phyloP scores from a whole-genome alignment of 2,329 filamentous ascomycete genomes.

The Rutstroemia sp. region DNA sequence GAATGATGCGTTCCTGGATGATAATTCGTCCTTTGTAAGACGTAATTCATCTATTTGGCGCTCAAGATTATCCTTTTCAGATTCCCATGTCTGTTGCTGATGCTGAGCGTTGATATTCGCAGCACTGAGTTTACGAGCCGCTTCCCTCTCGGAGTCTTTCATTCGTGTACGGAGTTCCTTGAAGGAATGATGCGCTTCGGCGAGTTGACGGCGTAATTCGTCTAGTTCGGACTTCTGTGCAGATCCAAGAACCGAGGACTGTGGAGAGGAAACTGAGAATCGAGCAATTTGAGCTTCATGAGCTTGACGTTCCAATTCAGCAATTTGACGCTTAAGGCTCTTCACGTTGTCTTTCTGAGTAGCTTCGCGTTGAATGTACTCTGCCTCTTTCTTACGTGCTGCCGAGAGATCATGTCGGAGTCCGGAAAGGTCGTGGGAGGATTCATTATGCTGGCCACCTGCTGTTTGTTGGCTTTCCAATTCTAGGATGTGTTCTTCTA shows the following conservation, averaged over 20 bases:
- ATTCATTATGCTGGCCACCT: slow-evolving; percentile 35
- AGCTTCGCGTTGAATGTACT: slow-evolving; percentile 57
- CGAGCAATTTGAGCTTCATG: slow-evolving; percentile 55
- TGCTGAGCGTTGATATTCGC: slow-evolving; percentile 45
- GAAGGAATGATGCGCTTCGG: slow-evolving; percentile 50
- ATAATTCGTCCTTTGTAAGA: slow-evolving; percentile 36
- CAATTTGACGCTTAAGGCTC: slow-evolving; percentile 55
- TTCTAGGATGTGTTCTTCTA: slow-evolving; percentile 49
- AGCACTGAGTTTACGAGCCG: slow-evolving; percentile 33
- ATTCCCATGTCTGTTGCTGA: slow-evolving; percentile 33
- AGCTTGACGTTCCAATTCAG: slow-evolving; percentile 59
- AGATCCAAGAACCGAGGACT: slow-evolving; percentile 42
- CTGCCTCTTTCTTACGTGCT: slow-evolving; percentile 57
- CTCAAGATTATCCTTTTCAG: slow-evolving; percentile 27
- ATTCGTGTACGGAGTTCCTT: slow-evolving; percentile 46
- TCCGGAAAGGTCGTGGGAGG: slow-evolving; percentile 47
- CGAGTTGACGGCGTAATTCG: slow-evolving; percentile 53
- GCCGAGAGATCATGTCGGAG: slow-evolving; percentile 56
- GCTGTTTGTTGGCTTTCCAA: slow-evolving; percentile 34
- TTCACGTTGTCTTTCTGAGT: slow-evolving; percentile 56
- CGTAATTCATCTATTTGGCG: slow-evolving; percentile 40
- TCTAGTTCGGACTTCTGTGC: slow-evolving; percentile 49
- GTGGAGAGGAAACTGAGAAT: slow-evolving; percentile 38
- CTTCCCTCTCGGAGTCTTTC: slow-evolving; percentile 39
- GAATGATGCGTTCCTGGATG: slow-evolving; percentile 32